Evolutionary conservation across 345 rosid species (phyloP).

Genomic region (Syzygium aromaticum): DNA sequence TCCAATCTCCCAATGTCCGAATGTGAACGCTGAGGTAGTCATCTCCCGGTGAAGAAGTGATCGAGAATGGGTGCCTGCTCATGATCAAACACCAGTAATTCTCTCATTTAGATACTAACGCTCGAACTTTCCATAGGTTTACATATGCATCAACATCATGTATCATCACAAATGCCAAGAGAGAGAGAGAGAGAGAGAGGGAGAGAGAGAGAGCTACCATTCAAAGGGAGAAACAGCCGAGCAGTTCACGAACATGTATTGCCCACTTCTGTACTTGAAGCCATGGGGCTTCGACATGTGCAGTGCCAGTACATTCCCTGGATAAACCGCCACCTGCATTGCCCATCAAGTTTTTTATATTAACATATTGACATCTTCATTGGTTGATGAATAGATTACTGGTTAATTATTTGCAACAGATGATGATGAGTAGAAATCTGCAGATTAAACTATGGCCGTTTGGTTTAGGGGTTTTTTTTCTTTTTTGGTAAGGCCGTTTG

Average conservation of each 20-base stretch:
- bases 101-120: too few relatives aligned
- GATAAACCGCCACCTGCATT: conserved; percentile 66
- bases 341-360: neutral
- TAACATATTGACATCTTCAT: neutral
- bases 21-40: conserved; percentile 84
- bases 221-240: conserved; percentile 77
- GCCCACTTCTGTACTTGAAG: conserved; percentile 85
- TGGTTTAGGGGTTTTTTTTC: neutral
- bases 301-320: conserved; percentile 72
- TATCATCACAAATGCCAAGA: neutral
- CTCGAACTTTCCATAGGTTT: neutral
- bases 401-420: neutral
- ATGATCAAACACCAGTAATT: neutral
- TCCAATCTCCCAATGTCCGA: conserved; percentile 86
- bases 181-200: neutral
- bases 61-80: conserved; percentile 86
- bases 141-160: neutral
- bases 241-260: conserved; percentile 89
- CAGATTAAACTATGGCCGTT: neutral
- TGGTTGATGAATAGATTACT: neutral
- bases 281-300: conserved; percentile 87
- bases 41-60: conserved; percentile 86
- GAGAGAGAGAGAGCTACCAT: conserved; percentile 29
- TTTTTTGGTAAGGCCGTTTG: too few relatives aligned
- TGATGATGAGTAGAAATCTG: neutral